Percentiles rank a stretch among this genome's conserved stretches.
These are phyloP conservation scores for Colletotrichum musae DNA, from an alignment of 2,329 filamentous ascomycete genomes.

Conservation along the genomic window DNA sequence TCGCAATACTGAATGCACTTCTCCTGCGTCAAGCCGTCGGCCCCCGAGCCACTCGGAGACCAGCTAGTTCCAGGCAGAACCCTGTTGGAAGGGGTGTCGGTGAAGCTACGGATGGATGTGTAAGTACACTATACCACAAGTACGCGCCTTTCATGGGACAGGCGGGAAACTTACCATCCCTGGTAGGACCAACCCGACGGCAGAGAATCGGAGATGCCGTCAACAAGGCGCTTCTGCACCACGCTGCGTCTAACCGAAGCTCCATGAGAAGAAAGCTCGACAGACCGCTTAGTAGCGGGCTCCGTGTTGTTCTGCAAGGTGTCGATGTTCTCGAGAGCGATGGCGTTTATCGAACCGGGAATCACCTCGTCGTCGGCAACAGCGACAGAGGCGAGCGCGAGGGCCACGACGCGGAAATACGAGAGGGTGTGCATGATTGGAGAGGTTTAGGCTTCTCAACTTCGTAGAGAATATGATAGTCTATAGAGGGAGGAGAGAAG, in stretches of 20 bases:
- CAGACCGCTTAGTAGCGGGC: background rate
- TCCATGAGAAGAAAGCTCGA: background rate
- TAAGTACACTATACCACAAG: too few species aligned
- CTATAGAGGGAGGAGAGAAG: background rate
- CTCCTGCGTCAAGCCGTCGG: constrained; percentile 46
- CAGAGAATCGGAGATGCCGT: constrained; percentile 14
- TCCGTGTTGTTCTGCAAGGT: background rate
- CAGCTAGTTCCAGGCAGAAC: constrained; percentile 1
- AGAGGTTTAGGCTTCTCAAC: background rate
- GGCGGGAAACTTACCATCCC: constrained; percentile 14
- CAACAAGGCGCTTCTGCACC: background rate
- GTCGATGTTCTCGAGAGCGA: background rate
- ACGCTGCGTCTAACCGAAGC: background rate
- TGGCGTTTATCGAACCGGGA: background rate
- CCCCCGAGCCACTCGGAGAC: background rate
- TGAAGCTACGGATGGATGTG: background rate
- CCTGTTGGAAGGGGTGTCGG: background rate
- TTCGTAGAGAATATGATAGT: background rate
- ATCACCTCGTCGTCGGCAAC: background rate
- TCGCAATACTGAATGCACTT: constrained; percentile 64
- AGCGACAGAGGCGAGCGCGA: background rate
- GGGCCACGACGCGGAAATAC: background rate
- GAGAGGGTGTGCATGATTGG: constrained; percentile 3
- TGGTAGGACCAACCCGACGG: constrained; percentile 1
- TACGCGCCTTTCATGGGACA: too few species aligned